Conservation (phyloP, 2,329 filamentous ascomycete species). For the Metarhizium brunneum region DNA sequence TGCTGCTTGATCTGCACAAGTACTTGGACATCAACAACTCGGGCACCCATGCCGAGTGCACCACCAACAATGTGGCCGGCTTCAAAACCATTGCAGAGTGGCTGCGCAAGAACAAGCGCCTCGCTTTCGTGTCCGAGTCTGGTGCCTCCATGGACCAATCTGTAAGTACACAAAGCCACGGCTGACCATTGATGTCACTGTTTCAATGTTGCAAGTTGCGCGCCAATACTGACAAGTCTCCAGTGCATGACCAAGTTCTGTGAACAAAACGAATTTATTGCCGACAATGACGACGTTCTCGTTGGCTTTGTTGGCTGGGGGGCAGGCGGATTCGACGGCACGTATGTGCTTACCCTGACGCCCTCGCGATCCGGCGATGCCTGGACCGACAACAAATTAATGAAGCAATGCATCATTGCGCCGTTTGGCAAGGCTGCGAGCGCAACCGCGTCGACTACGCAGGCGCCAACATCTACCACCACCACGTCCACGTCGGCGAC, state of each 20-base stretch:
- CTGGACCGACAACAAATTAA: conserved; percentile 29
- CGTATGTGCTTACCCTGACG: conserved; percentile 34
- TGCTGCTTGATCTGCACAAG: conserved; percentile 53
- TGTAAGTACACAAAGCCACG: conserved; percentile 16
- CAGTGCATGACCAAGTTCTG: conserved; percentile 35
- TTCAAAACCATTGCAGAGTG: conserved; percentile 38
- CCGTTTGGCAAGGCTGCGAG: conserved; percentile 16
- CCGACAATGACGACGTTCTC: conserved; percentile 36
- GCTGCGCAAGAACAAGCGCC: conserved; percentile 35
- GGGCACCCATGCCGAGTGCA: conserved; percentile 42
- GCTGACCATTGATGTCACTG: neutral
- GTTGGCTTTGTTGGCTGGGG: conserved; percentile 37
- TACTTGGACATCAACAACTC: conserved; percentile 50
- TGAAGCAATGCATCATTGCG: conserved; percentile 32
- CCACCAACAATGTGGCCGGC: conserved; percentile 40
- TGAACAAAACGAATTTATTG: conserved; percentile 36
- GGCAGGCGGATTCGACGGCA: conserved; percentile 32
- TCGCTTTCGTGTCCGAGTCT: conserved; percentile 43
- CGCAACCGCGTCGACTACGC: neutral
- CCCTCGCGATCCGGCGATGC: conserved; percentile 17
- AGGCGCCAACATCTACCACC: neutral
- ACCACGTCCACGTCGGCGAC: neutral
- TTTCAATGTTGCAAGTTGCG: neutral
- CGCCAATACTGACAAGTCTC: conserved; percentile 4
- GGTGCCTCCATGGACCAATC: conserved; percentile 35